Conservation (phyloP, 148 eudicot species). For the Cornus florida region DNA sequence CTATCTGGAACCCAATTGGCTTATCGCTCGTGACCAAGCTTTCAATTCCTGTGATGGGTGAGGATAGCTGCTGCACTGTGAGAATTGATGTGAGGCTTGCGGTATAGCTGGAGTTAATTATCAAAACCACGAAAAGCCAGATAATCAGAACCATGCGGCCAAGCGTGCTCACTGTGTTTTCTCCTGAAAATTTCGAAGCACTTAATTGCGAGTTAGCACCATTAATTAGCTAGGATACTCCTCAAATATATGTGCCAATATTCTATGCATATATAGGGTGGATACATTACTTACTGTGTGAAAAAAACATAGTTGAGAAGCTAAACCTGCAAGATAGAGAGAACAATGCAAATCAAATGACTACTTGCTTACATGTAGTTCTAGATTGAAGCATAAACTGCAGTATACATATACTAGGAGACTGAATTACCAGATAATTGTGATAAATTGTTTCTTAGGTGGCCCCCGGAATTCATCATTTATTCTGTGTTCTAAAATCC, state of each 20-base stretch:
- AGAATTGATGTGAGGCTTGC: not conserved
- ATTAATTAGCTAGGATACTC: too few relatives aligned
- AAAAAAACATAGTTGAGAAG: not conserved
- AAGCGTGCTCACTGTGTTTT: not conserved
- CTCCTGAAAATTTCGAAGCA: not conserved
- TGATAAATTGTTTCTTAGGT: slow-evolving; percentile 45
- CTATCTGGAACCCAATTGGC: not conserved
- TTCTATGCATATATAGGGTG: not conserved
- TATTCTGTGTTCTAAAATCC: slow-evolving; percentile 51
- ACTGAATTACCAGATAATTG: slow-evolving; percentile 37
- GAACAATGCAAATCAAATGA: too few relatives aligned
- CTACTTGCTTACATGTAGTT: too few relatives aligned
- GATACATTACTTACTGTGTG: not conserved
- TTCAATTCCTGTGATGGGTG: not conserved
- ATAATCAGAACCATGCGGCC: not conserved
- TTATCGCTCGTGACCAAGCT: not conserved
- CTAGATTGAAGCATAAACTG: not conserved
- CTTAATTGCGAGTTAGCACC: not conserved
- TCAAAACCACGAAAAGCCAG: not conserved
- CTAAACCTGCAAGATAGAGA: not conserved
- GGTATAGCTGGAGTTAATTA: not conserved
- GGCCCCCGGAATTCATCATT: slow-evolving; percentile 55
- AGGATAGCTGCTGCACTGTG: not conserved
- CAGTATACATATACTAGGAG: not conserved
- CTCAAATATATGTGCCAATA: too few relatives aligned